A percentile compares a stretch with the other conserved stretches of the same genome.
Evolutionary conservation across 1,284 basidiomycete species (phyloP).

Genomic region (Pseudozyma thailandica): DNA sequence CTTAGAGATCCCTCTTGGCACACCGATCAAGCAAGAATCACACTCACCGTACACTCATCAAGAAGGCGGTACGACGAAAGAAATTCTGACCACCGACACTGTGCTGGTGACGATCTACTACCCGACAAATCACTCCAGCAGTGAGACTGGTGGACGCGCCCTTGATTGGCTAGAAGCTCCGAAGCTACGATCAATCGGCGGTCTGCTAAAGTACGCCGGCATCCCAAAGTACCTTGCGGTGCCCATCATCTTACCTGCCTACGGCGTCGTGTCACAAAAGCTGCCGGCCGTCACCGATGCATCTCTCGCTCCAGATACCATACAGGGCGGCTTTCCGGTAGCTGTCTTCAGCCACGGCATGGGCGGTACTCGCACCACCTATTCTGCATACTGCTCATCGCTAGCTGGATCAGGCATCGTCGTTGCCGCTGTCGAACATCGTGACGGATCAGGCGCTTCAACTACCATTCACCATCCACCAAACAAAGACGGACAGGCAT

Average conservation of each 20-base stretch:
- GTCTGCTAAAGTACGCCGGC: slow-evolving; percentile 59
- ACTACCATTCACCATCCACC: slow-evolving; percentile 40
- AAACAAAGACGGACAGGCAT: neutral
- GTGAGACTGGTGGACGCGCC: neutral
- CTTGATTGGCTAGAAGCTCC: slow-evolving; percentile 50
- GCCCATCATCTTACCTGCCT: slow-evolving; percentile 50
- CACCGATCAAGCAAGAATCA: slow-evolving; percentile 32
- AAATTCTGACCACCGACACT: slow-evolving; percentile 48
- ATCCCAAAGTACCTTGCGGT: slow-evolving; percentile 54
- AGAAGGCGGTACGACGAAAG: slow-evolving; percentile 24
- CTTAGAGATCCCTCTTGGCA: slow-evolving; percentile 50
- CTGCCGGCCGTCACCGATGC: slow-evolving; percentile 30
- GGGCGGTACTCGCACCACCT: slow-evolving; percentile 54
- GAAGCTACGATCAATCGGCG: slow-evolving; percentile 45
- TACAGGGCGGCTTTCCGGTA: slow-evolving; percentile 35
- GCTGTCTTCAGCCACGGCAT: slow-evolving; percentile 62
- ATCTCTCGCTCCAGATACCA: slow-evolving; percentile 11
- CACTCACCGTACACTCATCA: slow-evolving; percentile 28
- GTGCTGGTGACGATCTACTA: slow-evolving; percentile 62
- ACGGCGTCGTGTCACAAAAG: slow-evolving; percentile 42
- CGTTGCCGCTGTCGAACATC: slow-evolving; percentile 60
- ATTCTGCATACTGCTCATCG: slow-evolving; percentile 50
- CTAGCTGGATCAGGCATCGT: slow-evolving; percentile 57
- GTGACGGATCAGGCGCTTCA: slow-evolving; percentile 53
- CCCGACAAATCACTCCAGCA: slow-evolving; percentile 22